These are phyloP conservation scores for Irpex sp. DNA, from an alignment of 1,284 basidiomycete species.

Conservation along the genomic window DNA sequence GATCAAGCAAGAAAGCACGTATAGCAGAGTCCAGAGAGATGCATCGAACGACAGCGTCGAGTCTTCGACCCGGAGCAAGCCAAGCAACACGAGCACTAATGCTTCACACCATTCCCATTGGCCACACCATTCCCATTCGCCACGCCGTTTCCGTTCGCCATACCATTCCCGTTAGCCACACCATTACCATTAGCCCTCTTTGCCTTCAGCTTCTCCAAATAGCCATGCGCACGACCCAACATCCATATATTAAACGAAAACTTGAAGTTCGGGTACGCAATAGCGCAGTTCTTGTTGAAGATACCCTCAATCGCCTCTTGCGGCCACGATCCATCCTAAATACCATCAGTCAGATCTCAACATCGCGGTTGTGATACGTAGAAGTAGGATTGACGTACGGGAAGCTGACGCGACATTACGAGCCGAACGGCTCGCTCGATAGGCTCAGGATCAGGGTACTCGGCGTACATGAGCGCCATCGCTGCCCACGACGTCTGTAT, in stretches of 20 bases:
- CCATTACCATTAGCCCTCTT: background rate
- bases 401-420: conserved; percentile 86
- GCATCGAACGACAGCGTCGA: too few relatives aligned
- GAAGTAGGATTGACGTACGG: conserved; percentile 38
- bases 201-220: conserved; percentile 44
- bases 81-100: too few relatives aligned
- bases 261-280: conserved; percentile 95
- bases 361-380: conserved; percentile 2
- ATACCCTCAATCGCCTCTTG: conserved; percentile 94
- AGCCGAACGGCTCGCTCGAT: conserved; percentile 78
- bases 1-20: background rate
- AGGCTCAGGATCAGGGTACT: conserved; percentile 76
- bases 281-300: conserved; percentile 93
- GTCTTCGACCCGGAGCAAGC: background rate
- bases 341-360: background rate
- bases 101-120: too few relatives aligned
- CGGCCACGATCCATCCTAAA: conserved; percentile 88
- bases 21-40: background rate
- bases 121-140: background rate
- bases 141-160: background rate
- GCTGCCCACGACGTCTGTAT: conserved; percentile 95
- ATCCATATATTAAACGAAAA: conserved; percentile 93
- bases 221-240: conserved; percentile 70
- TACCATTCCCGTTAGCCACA: background rate
- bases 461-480: conserved; percentile 87